Evolutionary conservation across 2,329 filamentous ascomycete species (phyloP).

Genomic region (Rhinocladiella similis): DNA sequence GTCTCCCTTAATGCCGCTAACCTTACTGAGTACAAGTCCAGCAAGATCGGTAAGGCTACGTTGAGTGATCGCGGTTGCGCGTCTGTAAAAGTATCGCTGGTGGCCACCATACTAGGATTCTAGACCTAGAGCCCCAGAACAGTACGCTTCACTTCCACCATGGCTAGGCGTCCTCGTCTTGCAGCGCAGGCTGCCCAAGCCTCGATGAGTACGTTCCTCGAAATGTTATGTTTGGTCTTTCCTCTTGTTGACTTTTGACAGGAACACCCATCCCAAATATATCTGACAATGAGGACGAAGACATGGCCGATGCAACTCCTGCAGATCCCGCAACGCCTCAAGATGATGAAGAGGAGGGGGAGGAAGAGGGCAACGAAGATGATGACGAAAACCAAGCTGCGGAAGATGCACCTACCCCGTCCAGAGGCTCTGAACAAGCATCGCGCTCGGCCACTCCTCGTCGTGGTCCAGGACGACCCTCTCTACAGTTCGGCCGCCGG

Average conservation of each 20-base stretch:
- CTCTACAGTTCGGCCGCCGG: slow-evolving; percentile 14
- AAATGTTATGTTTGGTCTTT: neutral
- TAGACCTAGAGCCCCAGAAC: neutral
- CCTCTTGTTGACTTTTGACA: slow-evolving; percentile 27
- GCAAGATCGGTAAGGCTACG: neutral
- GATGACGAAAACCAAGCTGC: slow-evolving; percentile 42
- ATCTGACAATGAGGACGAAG: slow-evolving; percentile 47
- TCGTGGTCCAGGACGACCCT: slow-evolving; percentile 54
- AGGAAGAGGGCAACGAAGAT: slow-evolving; percentile 26
- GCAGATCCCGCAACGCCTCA: slow-evolving; percentile 36
- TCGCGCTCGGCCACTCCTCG: slow-evolving; percentile 53
- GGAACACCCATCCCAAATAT: slow-evolving; percentile 43
- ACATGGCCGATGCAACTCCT: slow-evolving; percentile 41
- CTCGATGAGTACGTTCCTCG: slow-evolving; percentile 41
- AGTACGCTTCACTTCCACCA: slow-evolving; percentile 21
- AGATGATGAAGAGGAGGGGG: slow-evolving; percentile 36
- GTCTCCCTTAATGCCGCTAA: no score
- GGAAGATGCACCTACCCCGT: slow-evolving; percentile 44
- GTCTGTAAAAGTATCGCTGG: neutral
- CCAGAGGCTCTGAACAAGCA: slow-evolving; percentile 43
- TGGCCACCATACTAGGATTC: neutral
- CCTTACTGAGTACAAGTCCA: no score
- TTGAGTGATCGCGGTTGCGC: neutral
- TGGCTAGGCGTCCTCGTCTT: slow-evolving; percentile 47
- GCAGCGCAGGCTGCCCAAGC: slow-evolving; percentile 50